phyloP scores from a whole-genome alignment of 192 early-diverging fungal species.

The Tieghemiomyces parasiticus region DNA sequence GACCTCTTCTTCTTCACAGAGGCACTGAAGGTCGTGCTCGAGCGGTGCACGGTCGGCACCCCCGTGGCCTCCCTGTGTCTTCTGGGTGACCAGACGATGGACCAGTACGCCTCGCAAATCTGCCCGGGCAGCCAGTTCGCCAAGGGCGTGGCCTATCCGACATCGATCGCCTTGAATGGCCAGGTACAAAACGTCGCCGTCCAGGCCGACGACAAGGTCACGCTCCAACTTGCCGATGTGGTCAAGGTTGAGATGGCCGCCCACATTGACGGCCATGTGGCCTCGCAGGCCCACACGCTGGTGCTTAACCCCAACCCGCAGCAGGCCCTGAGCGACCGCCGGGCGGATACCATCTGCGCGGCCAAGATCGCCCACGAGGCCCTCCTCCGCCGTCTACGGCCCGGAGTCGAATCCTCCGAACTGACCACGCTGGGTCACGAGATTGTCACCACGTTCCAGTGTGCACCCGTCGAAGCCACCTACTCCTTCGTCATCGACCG shows the following conservation, averaged over 20 bases:
- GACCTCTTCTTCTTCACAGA: too few relatives aligned
- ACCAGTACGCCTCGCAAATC: too few relatives aligned
- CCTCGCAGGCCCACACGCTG: slow-evolving; percentile 67
- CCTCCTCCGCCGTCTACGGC: slow-evolving; percentile 58
- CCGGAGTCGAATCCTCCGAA: slow-evolving; percentile 36
- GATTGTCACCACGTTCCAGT: slow-evolving; percentile 31
- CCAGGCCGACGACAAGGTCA: slow-evolving; percentile 37
- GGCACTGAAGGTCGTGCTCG: slow-evolving; percentile 30
- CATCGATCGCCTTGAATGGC: slow-evolving; percentile 68
- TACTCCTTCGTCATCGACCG: slow-evolving; percentile 56
- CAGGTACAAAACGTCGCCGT: slow-evolving; percentile 68
- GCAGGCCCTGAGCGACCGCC: slow-evolving; percentile 34
- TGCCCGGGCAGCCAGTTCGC: slow-evolving; percentile 40
- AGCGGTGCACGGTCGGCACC: slow-evolving; percentile 26
- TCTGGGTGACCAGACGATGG: slow-evolving; percentile 40
- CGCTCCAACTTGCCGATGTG: slow-evolving; percentile 60
- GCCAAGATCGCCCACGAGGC: slow-evolving; percentile 75
- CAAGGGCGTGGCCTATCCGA: slow-evolving; percentile 72
- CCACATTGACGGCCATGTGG: slow-evolving; percentile 87
- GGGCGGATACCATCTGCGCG: slow-evolving; percentile 67
- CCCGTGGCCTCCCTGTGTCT: slow-evolving; percentile 35
- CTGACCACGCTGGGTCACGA: background rate
- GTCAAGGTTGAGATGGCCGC: slow-evolving; percentile 84
- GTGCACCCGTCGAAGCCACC: slow-evolving; percentile 49
- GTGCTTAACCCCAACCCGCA: slow-evolving; percentile 48